Evolutionary conservation across 2,329 filamentous ascomycete genomes (phyloP), one percentile per base, ranked within the genome.

Genomic region (Alternaria brassicicola): DNA sequence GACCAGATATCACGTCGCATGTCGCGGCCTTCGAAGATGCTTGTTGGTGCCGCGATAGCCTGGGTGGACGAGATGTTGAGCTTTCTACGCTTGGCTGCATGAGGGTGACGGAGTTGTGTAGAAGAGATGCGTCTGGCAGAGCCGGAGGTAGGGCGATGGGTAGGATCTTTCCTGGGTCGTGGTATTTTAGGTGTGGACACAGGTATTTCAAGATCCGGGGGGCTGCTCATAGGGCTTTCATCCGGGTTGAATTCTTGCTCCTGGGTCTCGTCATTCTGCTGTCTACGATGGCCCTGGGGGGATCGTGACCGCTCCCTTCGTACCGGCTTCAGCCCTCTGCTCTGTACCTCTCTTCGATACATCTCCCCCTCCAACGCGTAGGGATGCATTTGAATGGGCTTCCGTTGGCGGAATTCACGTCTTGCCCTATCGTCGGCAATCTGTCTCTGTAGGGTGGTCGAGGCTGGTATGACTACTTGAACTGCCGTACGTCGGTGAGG

Each of bases 371-470:
- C 81, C 21, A 81, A 62, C 21, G 78, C 65, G 59, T 82, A 83
- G 2, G 81, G 81, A 69, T 83, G 79, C 26, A 83, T 63, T 61
- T 83, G 81, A 45, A 81, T 81, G 13, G 80, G 78, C 45, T 81
- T 81, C 9, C 81, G 72, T 43, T 78, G 68, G n/a, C 81, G 74
- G 21, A 83, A 72, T 8, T 71, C 77, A 38, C 80, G 72, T 28
- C 54, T 59, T 31, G 60, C 50, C 36, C 58, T 63, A 15, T 70
- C 55, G 17, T 66, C 64, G 17, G 50, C 58, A 36, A 63, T 59
- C 15, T 64, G 59, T 9, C 45, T 53, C 36, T 67, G 67, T 35
- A 66, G 41, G 53, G 57, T 56, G 13, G 53, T 64, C 25, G 68
- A 66, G n/a, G 53, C 64, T 30, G 69, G 69, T 62, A 76, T 74